phyloP scores from a whole-genome alignment of 495 filamentous ascomycete species.

The Aspergillus bridgeri region DNA sequence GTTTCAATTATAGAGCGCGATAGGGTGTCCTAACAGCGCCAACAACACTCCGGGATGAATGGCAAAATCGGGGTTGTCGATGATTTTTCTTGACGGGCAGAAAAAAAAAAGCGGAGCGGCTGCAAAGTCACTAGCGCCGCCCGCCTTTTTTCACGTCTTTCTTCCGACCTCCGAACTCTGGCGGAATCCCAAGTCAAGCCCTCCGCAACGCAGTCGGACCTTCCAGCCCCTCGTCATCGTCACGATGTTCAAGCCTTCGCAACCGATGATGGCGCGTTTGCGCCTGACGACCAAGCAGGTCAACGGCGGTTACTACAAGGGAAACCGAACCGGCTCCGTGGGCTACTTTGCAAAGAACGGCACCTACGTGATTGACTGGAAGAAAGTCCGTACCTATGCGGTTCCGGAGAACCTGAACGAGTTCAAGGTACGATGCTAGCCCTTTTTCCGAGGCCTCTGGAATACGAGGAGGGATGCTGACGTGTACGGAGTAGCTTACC shows the following conservation, averaged over 20 bases:
- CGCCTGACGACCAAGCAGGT: constrained; percentile 89
- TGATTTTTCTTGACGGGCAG: constrained; percentile 17
- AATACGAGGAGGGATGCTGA: constrained; percentile 16
- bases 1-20: neutral
- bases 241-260: constrained; percentile 66
- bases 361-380: constrained; percentile 75
- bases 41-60: neutral
- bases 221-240: constrained; percentile 6
- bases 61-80: constrained; percentile 8
- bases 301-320: constrained; percentile 95
- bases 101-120: constrained; percentile 34
- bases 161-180: constrained; percentile 8
- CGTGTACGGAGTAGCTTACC: constrained; percentile 58
- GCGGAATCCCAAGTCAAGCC: neutral
- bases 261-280: constrained; percentile 60
- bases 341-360: constrained; percentile 83
- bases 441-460: no score
- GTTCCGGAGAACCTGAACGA: constrained; percentile 62
- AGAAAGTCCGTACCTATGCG: constrained; percentile 87
- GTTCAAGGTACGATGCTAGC: constrained; percentile 60
- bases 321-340: constrained; percentile 81
- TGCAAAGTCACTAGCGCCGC: constrained; percentile 29
- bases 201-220: constrained; percentile 2
- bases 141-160: constrained; percentile 20
- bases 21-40: neutral